Percentiles rank a stretch among this genome's conserved stretches.
Conservation (phyloP, 805 yeast genomes). For the Jamesozyma spencerorum region DNA sequence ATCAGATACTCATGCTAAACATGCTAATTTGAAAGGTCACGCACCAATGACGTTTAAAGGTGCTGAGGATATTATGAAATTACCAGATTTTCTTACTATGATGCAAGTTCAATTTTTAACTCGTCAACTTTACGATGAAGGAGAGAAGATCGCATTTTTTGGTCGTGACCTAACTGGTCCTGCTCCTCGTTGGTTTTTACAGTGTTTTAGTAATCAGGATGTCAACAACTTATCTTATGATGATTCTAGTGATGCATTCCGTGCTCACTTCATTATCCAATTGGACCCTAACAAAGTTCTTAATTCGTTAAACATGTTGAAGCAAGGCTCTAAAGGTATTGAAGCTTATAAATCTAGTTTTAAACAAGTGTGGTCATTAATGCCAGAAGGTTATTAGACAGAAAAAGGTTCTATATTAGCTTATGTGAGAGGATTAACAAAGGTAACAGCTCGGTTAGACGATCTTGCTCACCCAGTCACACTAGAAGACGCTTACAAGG, state of each 20-base stretch:
- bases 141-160: conserved; percentile 1
- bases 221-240: background rate
- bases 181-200: background rate
- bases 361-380: conserved; percentile 1
- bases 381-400: conserved; percentile 3
- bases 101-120: conserved; percentile 1
- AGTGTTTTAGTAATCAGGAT: background rate
- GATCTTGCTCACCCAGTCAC: background rate
- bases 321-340: background rate
- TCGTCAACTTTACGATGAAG: background rate
- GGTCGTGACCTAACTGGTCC: conserved; percentile 1
- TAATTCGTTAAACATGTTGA: background rate
- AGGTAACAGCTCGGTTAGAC: background rate
- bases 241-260: background rate
- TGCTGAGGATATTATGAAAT: background rate
- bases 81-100: background rate
- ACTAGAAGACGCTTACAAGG: background rate
- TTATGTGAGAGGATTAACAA: background rate
- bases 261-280: background rate
- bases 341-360: conserved; percentile 1
- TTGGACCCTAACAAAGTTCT: conserved; percentile 2
- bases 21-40: background rate
- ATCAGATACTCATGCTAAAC: background rate
- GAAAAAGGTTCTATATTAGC: conserved; percentile 2
- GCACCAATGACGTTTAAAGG: background rate